Evolutionary conservation across 1,284 basidiomycete genomes (phyloP).

Genomic region (Marasmius sp.): DNA sequence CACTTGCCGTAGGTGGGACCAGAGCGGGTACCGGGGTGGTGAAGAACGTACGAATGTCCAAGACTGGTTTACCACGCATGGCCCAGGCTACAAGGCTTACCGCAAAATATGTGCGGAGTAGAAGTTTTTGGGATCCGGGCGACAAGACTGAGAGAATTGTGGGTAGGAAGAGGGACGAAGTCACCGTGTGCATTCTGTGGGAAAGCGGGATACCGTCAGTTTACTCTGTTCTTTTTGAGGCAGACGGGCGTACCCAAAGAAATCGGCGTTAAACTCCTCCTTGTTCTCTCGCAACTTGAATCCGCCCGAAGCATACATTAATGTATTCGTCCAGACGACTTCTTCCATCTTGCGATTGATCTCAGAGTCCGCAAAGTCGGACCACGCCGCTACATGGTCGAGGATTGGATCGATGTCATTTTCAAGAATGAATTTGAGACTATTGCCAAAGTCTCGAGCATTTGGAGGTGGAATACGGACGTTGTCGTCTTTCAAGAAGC

Average conservation of each 20-base stretch:
- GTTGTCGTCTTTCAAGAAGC: constrained; percentile 40
- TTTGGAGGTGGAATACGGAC: constrained; percentile 19
- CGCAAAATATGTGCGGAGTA: constrained; percentile 39
- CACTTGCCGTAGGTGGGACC: constrained; percentile 27
- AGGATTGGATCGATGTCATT: constrained; percentile 40
- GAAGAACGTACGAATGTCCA: constrained; percentile 40
- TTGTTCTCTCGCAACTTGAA: not conserved
- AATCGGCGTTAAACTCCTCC: constrained; percentile 3
- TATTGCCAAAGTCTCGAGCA: constrained; percentile 10
- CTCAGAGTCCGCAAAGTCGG: constrained; percentile 4
- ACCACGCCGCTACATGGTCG: constrained; percentile 50
- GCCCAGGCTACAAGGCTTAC: constrained; percentile 36
- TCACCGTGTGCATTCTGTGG: constrained; percentile 42
- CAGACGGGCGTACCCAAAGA: constrained; percentile 7
- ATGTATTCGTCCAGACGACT: not conserved
- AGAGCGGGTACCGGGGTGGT: constrained; percentile 24
- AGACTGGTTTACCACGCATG: constrained; percentile 31
- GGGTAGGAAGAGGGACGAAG: constrained; percentile 43
- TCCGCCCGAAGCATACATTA: not conserved
- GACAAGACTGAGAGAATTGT: constrained; percentile 31
- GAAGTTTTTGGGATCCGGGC: constrained; percentile 27
- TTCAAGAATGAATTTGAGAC: not conserved
- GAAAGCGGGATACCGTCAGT: not conserved
- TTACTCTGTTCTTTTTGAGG: not conserved
- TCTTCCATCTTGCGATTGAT: constrained; percentile 6